Evolutionary conservation across 768 basidiomycete species (phyloP).

Genomic region (Epithele typhae): DNA sequence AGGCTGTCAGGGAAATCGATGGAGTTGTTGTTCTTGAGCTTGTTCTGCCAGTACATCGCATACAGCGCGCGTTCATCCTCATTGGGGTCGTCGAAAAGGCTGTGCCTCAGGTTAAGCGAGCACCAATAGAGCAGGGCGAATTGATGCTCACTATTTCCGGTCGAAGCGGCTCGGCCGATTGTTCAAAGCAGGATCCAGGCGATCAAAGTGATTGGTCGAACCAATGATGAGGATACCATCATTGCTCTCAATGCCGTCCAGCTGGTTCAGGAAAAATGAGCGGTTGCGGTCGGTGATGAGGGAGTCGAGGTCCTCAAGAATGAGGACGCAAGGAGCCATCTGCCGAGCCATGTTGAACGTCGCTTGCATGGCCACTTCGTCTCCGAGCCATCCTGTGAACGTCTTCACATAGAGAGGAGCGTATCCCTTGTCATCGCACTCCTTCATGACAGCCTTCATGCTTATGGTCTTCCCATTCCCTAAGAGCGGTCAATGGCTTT

Average conservation of each 20-base stretch:
- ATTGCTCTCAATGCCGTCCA: conserved; percentile 77
- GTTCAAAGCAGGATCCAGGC: conserved; percentile 72
- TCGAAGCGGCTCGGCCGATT: conserved; percentile 82
- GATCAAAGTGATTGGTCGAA: conserved; percentile 82
- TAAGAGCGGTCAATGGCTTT: conserved; percentile 15
- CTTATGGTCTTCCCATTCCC: conserved; percentile 86
- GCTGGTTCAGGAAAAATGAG: conserved; percentile 85
- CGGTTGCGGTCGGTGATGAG: conserved; percentile 75
- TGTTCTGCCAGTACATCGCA: conserved; percentile 75
- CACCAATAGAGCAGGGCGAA: no score
- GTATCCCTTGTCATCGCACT: conserved; percentile 56
- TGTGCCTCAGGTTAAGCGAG: conserved; percentile 22
- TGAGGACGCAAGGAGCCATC: conserved; percentile 59
- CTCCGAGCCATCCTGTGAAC: conserved; percentile 62
- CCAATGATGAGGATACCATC: conserved; percentile 76
- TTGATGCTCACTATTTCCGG: conserved; percentile 64
- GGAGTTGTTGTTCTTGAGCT: conserved; percentile 56
- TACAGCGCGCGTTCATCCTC: conserved; percentile 62
- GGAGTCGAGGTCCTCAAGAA: conserved; percentile 71
- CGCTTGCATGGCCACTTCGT: conserved; percentile 60
- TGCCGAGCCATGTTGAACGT: conserved; percentile 75
- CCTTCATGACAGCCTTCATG: conserved; percentile 79
- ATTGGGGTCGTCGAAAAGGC: conserved; percentile 70
- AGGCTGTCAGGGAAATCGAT: conserved; percentile 67
- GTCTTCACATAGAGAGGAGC: conserved; percentile 79